Percentiles rank a stretch among this genome's conserved stretches.
These are phyloP conservation scores for Malassezia yamatoensis DNA, from an alignment of 1,284 basidiomycete species.

Conservation along the genomic window DNA sequence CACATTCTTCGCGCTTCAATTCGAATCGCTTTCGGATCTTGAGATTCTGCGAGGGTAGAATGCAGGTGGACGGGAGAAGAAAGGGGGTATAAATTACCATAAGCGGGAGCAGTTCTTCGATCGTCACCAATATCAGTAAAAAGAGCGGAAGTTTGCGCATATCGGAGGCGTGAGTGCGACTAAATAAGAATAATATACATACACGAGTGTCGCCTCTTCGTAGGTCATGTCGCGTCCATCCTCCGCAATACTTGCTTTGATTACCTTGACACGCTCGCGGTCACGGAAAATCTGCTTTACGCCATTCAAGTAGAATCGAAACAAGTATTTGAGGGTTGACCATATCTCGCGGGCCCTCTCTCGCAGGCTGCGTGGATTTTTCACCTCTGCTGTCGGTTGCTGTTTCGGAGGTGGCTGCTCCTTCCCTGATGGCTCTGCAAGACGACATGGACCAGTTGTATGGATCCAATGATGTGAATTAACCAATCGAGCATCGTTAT, in stretches of 20 bases:
- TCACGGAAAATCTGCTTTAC: slow-evolving; percentile 46
- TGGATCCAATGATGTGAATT: background rate
- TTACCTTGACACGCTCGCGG: slow-evolving; percentile 21
- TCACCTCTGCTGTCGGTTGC: background rate
- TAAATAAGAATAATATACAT: background rate
- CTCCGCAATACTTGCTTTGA: slow-evolving; percentile 19
- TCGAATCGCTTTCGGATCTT: slow-evolving; percentile 39
- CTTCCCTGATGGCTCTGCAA: background rate
- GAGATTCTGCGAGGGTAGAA: slow-evolving; percentile 66
- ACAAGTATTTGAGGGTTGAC: slow-evolving; percentile 40
- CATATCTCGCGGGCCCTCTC: slow-evolving; percentile 16
- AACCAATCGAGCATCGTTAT: too few species aligned
- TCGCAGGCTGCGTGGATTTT: background rate
- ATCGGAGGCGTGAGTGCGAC: slow-evolving; percentile 31
- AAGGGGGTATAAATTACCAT: slow-evolving; percentile 74
- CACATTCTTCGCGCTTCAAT: slow-evolving; percentile 25
- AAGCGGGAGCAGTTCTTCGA: slow-evolving; percentile 72
- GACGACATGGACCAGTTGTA: background rate
- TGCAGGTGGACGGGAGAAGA: slow-evolving; percentile 73
- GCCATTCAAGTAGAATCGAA: slow-evolving; percentile 45
- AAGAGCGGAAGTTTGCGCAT: slow-evolving; percentile 65
- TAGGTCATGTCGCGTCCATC: slow-evolving; percentile 22
- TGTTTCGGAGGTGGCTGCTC: background rate
- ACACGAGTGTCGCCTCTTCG: slow-evolving; percentile 30
- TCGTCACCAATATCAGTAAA: slow-evolving; percentile 61